Evolutionary conservation across 1,139 yeast genomes (phyloP).

Genomic region (Geotrichum siamense): DNA sequence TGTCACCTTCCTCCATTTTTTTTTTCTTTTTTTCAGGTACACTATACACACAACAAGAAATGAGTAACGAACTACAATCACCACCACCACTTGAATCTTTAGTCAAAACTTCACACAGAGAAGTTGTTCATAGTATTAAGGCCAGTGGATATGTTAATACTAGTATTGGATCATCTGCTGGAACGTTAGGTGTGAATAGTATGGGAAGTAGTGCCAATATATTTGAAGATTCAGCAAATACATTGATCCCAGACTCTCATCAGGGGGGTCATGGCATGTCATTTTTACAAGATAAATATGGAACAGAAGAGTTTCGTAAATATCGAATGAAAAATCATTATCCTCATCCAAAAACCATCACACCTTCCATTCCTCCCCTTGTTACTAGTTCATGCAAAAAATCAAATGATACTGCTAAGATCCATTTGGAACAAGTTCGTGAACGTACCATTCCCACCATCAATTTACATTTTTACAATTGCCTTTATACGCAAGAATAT

Average conservation of each 20-base stretch:
- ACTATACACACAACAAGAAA: too few species aligned
- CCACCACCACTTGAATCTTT: slow-evolving; percentile 1
- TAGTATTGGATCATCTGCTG: slow-evolving; percentile 10
- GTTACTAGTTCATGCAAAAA: neutral
- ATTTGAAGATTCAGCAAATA: slow-evolving; percentile 5
- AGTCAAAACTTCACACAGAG: slow-evolving; percentile 3
- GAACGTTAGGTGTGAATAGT: slow-evolving; percentile 7
- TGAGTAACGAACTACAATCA: too few species aligned
- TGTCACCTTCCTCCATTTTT: neutral
- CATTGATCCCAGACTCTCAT: too few species aligned
- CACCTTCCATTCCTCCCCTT: neutral
- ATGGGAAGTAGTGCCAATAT: slow-evolving; percentile 4
- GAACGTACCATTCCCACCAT: slow-evolving; percentile 12
- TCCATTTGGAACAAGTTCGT: slow-evolving; percentile 6
- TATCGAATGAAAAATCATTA: too few species aligned
- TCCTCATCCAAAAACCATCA: too few species aligned
- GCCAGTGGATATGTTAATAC: slow-evolving; percentile 3
- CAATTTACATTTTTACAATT: slow-evolving; percentile 11
- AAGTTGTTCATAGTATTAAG: neutral
- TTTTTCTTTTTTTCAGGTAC: neutral
- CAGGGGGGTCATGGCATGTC: too few species aligned
- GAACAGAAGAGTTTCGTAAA: slow-evolving; percentile 8
- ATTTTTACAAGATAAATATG: slow-evolving; percentile 11
- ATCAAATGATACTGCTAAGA: too few species aligned
- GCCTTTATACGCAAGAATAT: slow-evolving; percentile 10